These are phyloP conservation scores for Acanthamoeba lenticulata DNA, from an alignment of 208 protist genomes.

Conservation along the genomic window DNA sequence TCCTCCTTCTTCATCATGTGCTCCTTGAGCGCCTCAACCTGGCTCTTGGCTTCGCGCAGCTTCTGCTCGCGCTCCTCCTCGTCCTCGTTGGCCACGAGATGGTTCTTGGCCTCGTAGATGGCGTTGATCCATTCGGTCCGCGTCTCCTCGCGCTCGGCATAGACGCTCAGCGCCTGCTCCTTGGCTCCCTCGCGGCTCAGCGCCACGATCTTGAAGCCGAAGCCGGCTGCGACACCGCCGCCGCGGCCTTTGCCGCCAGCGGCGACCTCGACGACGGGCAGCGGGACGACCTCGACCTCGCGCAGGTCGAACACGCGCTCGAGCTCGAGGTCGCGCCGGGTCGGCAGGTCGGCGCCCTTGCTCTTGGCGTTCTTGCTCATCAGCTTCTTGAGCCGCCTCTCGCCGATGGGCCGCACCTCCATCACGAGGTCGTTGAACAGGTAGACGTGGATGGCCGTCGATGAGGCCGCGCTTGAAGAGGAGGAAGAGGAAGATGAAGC, in stretches of 20 bases:
- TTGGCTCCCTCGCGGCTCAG: constrained; percentile 18
- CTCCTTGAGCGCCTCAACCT: constrained; percentile 57
- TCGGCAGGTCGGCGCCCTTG: neutral
- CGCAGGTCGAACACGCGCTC: constrained; percentile 46
- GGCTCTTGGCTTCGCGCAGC: constrained; percentile 46
- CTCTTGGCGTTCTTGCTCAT: neutral
- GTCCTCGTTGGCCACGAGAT: neutral
- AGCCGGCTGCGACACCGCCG: neutral
- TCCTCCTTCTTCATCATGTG: constrained; percentile 47
- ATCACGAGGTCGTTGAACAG: constrained; percentile 59
- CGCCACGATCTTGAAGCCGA: neutral
- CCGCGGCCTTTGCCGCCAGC: neutral
- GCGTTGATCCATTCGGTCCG: constrained; percentile 61
- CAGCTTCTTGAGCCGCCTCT: constrained; percentile 41
- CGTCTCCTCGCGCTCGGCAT: constrained; percentile 26
- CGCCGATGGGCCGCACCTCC: constrained; percentile 36
- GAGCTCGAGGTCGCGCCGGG: constrained; percentile 28
- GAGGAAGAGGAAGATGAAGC: neutral
- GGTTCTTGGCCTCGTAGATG: constrained; percentile 60
- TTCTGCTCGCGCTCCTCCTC: constrained; percentile 46
- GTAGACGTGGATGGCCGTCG: neutral
- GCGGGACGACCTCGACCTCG: constrained; percentile 42
- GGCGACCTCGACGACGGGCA: neutral
- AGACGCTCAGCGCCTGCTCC: constrained; percentile 35
- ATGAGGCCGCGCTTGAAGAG: neutral